Percentiles rank a stretch among this genome's conserved stretches.
phyloP scores from a whole-genome alignment of 2,329 filamentous ascomycete genomes.

The Volutella citrinella region DNA sequence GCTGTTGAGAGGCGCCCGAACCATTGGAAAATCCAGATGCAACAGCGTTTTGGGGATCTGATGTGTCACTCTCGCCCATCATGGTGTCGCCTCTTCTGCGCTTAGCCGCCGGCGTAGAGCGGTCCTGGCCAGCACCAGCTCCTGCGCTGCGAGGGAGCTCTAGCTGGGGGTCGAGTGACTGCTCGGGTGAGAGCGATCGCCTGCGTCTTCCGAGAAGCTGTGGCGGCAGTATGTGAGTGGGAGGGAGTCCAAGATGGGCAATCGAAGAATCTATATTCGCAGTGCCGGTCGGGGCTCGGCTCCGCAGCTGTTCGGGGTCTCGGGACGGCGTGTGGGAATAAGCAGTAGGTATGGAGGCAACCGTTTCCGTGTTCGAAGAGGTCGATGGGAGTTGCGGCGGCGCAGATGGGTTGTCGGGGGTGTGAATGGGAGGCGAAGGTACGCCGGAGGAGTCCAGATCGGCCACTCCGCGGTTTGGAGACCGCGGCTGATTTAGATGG shows the following conservation, averaged over 20 bases:
- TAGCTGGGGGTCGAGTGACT: conserved; percentile 27
- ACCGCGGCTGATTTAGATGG: conserved; percentile 31
- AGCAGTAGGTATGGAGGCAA: too few species aligned
- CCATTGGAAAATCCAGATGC: too few species aligned
- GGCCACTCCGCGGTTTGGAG: conserved; percentile 37
- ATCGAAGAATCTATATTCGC: conserved; percentile 41
- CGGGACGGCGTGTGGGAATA: too few species aligned
- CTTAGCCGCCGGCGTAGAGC: conserved; percentile 30
- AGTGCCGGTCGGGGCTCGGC: conserved; percentile 28
- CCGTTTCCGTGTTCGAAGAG: conserved; percentile 45
- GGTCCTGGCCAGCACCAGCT: conserved; percentile 15
- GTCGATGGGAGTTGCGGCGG: conserved; percentile 52
- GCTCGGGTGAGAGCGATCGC: conserved; percentile 41
- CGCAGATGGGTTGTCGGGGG: conserved; percentile 64
- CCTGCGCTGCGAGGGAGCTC: conserved; percentile 21
- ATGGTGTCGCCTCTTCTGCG: conserved; percentile 61
- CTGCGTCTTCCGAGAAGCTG: conserved; percentile 55
- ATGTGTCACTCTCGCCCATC: conserved; percentile 56
- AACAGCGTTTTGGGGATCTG: too few species aligned
- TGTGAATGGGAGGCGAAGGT: conserved; percentile 30
- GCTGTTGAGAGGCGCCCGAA: conserved; percentile 36
- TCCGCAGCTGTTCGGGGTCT: conserved; percentile 19
- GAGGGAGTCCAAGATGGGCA: conserved; percentile 23
- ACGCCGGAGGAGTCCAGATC: conserved; percentile 39
- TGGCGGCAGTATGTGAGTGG: conserved; percentile 26